A percentile compares a stretch with the other conserved stretches of the same genome.
Evolutionary conservation across 2,329 filamentous ascomycete species (phyloP).

Genomic region (Whalleya microplaca): DNA sequence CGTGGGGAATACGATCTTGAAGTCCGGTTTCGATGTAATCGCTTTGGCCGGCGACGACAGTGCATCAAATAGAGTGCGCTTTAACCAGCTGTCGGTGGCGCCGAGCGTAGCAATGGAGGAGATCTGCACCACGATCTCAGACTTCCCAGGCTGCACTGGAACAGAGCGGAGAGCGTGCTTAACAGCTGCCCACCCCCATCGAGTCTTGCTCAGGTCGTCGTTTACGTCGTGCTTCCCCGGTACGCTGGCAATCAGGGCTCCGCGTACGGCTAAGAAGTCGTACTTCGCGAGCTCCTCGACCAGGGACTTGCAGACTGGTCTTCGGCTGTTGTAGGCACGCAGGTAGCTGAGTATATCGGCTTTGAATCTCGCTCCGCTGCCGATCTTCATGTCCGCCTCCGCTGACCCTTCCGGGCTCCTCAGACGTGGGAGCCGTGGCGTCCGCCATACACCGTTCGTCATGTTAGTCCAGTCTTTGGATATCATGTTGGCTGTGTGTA

Average conservation of each 20-base stretch:
- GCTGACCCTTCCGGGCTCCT: constrained; percentile 3
- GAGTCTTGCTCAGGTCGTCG: constrained; percentile 52
- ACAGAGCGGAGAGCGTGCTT: constrained; percentile 61
- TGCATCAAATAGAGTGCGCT: constrained; percentile 62
- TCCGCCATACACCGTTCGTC: constrained; percentile 82
- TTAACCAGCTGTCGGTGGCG: constrained; percentile 71
- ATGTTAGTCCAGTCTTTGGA: constrained; percentile 83
- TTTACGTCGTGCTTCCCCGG: constrained; percentile 66
- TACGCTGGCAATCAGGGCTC: constrained; percentile 76
- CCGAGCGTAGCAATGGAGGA: constrained; percentile 85
- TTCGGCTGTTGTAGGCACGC: constrained; percentile 64
- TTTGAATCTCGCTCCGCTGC: constrained; percentile 75
- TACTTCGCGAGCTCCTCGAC: constrained; percentile 60
- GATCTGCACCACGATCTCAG: constrained; percentile 65
- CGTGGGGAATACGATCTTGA: constrained; percentile 81
- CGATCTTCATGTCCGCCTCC: constrained; percentile 42
- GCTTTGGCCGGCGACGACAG: constrained; percentile 39
- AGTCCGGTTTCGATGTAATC: constrained; percentile 46
- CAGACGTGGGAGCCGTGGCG: constrained; percentile 66
- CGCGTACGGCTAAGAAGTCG: constrained; percentile 72
- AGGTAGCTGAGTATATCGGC: constrained; percentile 75
- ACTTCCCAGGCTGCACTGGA: constrained; percentile 45
- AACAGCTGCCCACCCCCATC: constrained; percentile 79
- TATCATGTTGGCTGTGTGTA: constrained; percentile 95
- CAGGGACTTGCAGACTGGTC: constrained; percentile 57